These are phyloP conservation scores for Aspergillus neotritici DNA, from an alignment of 2,329 filamentous ascomycete genomes.

Conservation along the genomic window DNA sequence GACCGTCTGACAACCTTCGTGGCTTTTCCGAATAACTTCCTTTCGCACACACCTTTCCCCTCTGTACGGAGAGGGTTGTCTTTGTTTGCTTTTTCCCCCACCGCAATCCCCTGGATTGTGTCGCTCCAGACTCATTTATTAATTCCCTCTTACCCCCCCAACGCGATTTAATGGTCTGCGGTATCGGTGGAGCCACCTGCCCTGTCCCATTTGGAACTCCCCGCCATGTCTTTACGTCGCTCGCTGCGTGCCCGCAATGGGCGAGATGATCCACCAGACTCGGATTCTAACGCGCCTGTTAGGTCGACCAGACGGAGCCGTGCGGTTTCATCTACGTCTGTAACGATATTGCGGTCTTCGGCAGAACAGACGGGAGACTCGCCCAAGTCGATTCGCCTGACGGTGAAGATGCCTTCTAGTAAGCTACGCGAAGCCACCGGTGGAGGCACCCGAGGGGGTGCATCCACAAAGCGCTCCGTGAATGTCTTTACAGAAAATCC, in stretches of 20 bases:
- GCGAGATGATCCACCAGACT: conserved; percentile 23
- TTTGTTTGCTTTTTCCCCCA: conserved; percentile 8
- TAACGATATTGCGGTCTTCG: conserved; percentile 34
- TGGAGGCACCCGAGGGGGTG: conserved; percentile 21
- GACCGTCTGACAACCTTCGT: not conserved
- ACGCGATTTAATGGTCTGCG: not conserved
- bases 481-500: conserved; percentile 45
- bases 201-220: not conserved
- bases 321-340: conserved; percentile 26
- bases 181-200: not conserved
- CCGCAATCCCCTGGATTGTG: no score
- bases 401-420: conserved; percentile 46
- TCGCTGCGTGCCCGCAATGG: conserved; percentile 33
- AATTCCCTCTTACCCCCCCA: not conserved
- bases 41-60: conserved; percentile 2
- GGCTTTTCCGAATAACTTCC: conserved; percentile 5
- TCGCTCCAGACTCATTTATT: not conserved
- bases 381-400: conserved; percentile 42
- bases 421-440: conserved; percentile 46
- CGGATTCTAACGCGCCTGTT: conserved; percentile 31
- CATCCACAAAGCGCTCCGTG: conserved; percentile 27
- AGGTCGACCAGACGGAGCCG: conserved; percentile 35
- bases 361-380: conserved; percentile 32
- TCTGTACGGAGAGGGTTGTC: conserved; percentile 1
- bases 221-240: conserved; percentile 35